A percentile compares a stretch with the other conserved stretches of the same genome.
Conservation (phyloP, 257 asterid species). For the Asclepias syriaca region DNA sequence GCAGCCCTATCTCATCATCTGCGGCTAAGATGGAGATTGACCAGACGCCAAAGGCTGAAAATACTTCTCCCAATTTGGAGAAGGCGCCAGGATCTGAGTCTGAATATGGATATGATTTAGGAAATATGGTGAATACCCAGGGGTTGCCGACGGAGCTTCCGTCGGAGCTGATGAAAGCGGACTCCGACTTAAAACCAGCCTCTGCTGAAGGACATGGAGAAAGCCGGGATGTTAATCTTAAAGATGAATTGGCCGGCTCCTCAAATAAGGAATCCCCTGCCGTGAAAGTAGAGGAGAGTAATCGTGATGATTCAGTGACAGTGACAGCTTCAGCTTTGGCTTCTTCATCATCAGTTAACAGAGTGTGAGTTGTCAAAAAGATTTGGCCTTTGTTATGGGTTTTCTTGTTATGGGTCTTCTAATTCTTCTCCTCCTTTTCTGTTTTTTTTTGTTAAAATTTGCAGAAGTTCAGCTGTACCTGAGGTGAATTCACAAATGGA, state of each 20-base stretch:
- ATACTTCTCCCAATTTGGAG: slow-evolving; percentile 42
- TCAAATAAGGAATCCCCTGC: slow-evolving; percentile 46
- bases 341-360: slow-evolving; percentile 19
- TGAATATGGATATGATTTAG: slow-evolving; percentile 43
- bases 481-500: slow-evolving; percentile 46
- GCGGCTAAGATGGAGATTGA: slow-evolving; percentile 43
- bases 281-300: slow-evolving; percentile 33
- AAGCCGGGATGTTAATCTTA: slow-evolving; percentile 29
- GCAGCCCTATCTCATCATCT: slow-evolving; percentile 37
- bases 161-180: slow-evolving; percentile 30
- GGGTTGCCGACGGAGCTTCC: slow-evolving; percentile 16
- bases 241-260: slow-evolving; percentile 41
- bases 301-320: slow-evolving; percentile 33
- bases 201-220: slow-evolving; percentile 32
- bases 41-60: slow-evolving; percentile 52
- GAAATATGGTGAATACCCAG: slow-evolving; percentile 33
- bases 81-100: slow-evolving; percentile 39
- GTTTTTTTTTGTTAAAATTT: slow-evolving; percentile 17
- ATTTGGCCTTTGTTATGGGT: slow-evolving; percentile 14
- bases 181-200: slow-evolving; percentile 33
- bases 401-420: not conserved
- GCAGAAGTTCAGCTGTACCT: slow-evolving; percentile 35
- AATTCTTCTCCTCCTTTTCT: slow-evolving; percentile 7
- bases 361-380: slow-evolving; percentile 43
- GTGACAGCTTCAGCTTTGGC: slow-evolving; percentile 25